Evolutionary conservation across 1,284 basidiomycete species (phyloP), one percentile per base, ranked within the genome.

Genomic region (Malassezia obtusa): DNA sequence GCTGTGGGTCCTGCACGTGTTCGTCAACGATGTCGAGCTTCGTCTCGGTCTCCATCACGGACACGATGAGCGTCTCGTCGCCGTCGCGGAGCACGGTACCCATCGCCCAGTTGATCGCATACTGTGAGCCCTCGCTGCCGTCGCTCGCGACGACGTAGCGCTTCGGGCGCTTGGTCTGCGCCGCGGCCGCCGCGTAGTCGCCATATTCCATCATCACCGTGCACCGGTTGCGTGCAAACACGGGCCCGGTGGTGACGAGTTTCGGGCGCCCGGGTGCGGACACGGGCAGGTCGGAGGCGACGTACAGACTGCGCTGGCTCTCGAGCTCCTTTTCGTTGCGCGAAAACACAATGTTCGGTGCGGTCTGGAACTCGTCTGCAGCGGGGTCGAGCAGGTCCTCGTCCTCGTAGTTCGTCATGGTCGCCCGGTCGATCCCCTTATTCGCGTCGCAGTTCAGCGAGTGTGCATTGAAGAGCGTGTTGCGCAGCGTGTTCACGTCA

Each of bases 61-160:
- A 89, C 3, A 94, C 86, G 17, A 71, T 59, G 12, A 73, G 60
- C 50, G 63, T 69, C 50, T 73, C 70, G 71, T 98, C 92, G 0
- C 92, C 92, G 74, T 96, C 91, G 58, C 90, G 79, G 56, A 95
- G 77, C 0, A 96, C 92, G 0, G 92, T 96, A 5, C 92, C 92
- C 57, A 96, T 91, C 0, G 87, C 89, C 68, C 71, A 72, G 39
- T 69, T 71, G 15, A 65, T 60, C 11, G 64, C 71, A 31, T 69
- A 71, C 8, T 64, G 64, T 0, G 69, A 62, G 22, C 59, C 59
- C 39, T 94, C 87, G 60, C 86, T 89, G 64, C 96, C 75, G 79
- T 98, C 92, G 67, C 88, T 92, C 2, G 89, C 86, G 17, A 96
- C 85, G 6, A 95, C 79, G 74, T 96, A 98, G 39, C 80, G 80